Evolutionary conservation across 148 eudicot species (phyloP), one percentile per base, ranked within the genome.

Genomic region (Cornus kousa): DNA sequence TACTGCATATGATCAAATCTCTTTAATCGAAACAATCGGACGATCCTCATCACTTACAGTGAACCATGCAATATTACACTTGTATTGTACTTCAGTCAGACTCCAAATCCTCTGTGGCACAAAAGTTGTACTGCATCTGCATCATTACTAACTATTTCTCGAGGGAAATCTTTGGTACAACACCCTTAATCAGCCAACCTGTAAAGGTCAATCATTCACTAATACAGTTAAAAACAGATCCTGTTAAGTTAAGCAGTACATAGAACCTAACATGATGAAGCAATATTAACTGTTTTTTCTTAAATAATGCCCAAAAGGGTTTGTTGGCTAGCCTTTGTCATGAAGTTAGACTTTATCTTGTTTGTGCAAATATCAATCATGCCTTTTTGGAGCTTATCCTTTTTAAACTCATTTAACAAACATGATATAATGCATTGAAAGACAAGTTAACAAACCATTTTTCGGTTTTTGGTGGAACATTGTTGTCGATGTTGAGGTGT

Each of bases 271-370:
- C 76, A 79, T 79, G 78, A 85, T 79, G 70, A 37, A 72, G 50
- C 32, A 76, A 74, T n/a, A n/a, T n/a, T 67, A 40, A 77, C 57
- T 64, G 8, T 53, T 72, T 67, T 1, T 43, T 19, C 22, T 74
- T 70, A 62, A 82, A 74, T 28, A 67, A 60, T 75, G 60, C 75
- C 82, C 81, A 75, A 83, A 83, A 80, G 33, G 78, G 83, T 83
- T 90, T 53, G 88, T 83, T 87, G 87, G 77, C 14, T 71, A 82
- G 86, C 87, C 90, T 87, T 90, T 87, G 79, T 87, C 88, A 74
- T 78, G 69, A 86, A 86, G 85, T 80, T 82, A 79, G 70, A 9
- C 46, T 68, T 62, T 74, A 69, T 84, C 28, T 83, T 32, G 65
- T 70, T 69, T 82, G 78, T 76, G 62, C 14, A 1, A 20, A 10